Evolutionary conservation across 1,284 basidiomycete species (phyloP), one percentile per base, ranked within the genome.

Genomic region (Inonotus obliquus): DNA sequence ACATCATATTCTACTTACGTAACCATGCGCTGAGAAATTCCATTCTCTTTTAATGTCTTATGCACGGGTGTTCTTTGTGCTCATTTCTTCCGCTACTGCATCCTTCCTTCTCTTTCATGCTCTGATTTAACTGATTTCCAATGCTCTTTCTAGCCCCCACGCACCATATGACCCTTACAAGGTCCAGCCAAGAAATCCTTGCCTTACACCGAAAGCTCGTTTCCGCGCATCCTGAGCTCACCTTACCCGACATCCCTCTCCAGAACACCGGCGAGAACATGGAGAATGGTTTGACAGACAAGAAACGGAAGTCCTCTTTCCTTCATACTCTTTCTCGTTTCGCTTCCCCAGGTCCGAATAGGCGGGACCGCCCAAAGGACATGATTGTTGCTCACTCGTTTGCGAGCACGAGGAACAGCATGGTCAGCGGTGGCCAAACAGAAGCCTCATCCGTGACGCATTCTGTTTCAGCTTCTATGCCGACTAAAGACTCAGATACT

Each of bases 141-240:
- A 44, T 44, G 32, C 5, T 17, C 13, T 9, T 59, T 39, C 45
- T 75, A 89, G 92, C 91, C 14, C 87, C 91, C 32, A 94, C 90
- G 29, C 92, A 94, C 77, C 92, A 94, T 77, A 79, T 94, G 61
- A 94, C 92, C 45, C 84, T 94, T 63, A 91, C 87, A 17, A 85
- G 92, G 63, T 85, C 85, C 60, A 82, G 82, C 48, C 78, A 80
- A 67, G 92, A 94, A 71, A 81, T 94, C 54, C 76, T 86, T 44
- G 90, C 93, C 64, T 80, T 92, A 23, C 84, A 94, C 74, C 77
- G 79, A 60, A 93, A 91, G 76, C 82, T 94, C 63, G 79, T 81
- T 62, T 74, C 85, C 59, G 71, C 81, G 25, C 75, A 84, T 69
- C 80, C 83, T 35, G 75, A 74, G 63, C 74, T 79, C 66, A 81